A percentile compares a stretch with the other conserved stretches of the same genome.
phyloP scores from a whole-genome alignment of 108 stramenopile genomes.

The Parmales sp. region DNA sequence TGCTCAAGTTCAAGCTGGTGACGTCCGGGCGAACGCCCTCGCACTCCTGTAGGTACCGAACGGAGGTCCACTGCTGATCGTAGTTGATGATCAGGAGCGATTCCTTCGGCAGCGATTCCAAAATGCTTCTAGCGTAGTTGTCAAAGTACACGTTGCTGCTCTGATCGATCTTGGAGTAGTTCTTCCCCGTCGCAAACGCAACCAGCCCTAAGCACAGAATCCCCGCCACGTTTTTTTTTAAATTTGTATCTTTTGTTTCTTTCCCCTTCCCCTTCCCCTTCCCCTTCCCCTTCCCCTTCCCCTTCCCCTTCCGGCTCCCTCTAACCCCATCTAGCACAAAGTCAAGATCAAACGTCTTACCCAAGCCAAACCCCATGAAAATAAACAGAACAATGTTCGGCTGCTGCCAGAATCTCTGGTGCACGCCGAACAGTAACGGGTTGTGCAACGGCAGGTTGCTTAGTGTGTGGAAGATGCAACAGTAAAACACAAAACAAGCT shows the following conservation, averaged over 20 bases:
- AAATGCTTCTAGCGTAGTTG: slow-evolving; percentile 49
- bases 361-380: slow-evolving; percentile 29
- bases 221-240: no score
- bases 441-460: slow-evolving; percentile 54
- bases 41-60: slow-evolving; percentile 63
- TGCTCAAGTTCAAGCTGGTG: slow-evolving; percentile 42
- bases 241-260: no score
- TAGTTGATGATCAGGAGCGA: slow-evolving; percentile 59
- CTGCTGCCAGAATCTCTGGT: slow-evolving; percentile 77
- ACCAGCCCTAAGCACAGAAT: no score
- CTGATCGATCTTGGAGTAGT: slow-evolving; percentile 17
- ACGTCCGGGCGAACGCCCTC: slow-evolving; percentile 52
- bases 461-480: slow-evolving; percentile 54
- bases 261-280: no score
- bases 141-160: slow-evolving; percentile 35
- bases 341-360: no score
- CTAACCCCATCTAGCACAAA: no score
- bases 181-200: background rate
- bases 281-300: no score
- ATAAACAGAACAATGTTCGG: slow-evolving; percentile 42
- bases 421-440: slow-evolving; percentile 57
- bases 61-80: slow-evolving; percentile 69
- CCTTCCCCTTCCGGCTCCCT: no score
- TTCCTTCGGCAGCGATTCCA: slow-evolving; percentile 43
- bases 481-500: slow-evolving; percentile 38